A percentile compares a stretch with the other conserved stretches of the same genome.
These are phyloP conservation scores for Mucuna pruriens DNA, from an alignment of 306 rosid genomes.

Conservation along the genomic window DNA sequence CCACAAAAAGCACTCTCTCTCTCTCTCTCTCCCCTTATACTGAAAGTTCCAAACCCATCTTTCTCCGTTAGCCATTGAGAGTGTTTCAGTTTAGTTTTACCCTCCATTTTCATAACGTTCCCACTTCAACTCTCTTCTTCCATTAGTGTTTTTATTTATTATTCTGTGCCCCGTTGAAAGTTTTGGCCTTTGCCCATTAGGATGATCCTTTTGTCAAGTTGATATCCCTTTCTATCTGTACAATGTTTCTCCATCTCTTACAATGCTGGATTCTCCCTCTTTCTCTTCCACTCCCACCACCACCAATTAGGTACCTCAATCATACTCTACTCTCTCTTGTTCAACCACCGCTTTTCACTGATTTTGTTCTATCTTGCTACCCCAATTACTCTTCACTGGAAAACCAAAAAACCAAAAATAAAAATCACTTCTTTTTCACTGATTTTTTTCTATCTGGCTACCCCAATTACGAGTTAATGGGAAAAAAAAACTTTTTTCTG, in stretches of 20 bases:
- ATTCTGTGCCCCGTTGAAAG: neutral
- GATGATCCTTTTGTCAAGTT: slow-evolving; percentile 7
- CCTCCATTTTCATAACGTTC: neutral
- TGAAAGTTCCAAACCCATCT: slow-evolving; percentile 1
- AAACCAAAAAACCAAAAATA: neutral
- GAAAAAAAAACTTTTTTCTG: neutral
- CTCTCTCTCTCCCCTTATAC: neutral
- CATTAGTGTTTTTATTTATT: neutral
- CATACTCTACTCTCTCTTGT: slow-evolving; percentile 18
- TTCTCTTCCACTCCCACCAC: slow-evolving; percentile 51
- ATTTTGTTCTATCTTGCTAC: neutral
- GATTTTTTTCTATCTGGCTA: neutral
- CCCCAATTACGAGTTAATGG: neutral
- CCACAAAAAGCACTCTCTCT: neutral
- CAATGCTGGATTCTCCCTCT: slow-evolving; percentile 60
- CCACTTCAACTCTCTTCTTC: neutral
- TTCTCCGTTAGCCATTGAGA: slow-evolving; percentile 39
- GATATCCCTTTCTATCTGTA: neutral
- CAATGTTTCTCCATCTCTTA: slow-evolving; percentile 15
- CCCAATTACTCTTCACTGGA: neutral
- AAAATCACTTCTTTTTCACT: neutral
- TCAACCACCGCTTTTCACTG: neutral
- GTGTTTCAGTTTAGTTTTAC: slow-evolving; percentile 30
- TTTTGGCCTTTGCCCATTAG: slow-evolving; percentile 30
- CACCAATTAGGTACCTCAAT: slow-evolving; percentile 56